A percentile compares a stretch with the other conserved stretches of the same genome.
phyloP scores from a whole-genome alignment of 345 rosid genomes.

The Eucalyptus cladocalyx region DNA sequence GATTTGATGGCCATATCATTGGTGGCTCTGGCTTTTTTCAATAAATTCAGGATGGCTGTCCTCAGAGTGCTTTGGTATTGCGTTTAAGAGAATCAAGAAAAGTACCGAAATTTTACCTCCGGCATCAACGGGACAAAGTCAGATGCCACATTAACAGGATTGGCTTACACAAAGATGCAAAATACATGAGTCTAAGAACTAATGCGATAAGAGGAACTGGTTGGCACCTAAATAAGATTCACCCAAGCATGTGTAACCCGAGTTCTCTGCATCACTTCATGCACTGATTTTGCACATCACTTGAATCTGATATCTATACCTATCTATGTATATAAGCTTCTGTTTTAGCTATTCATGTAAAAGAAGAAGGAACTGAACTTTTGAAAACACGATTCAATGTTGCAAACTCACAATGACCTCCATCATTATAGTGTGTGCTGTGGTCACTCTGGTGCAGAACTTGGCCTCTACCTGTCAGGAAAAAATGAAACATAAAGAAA shows the following conservation, averaged over 20 bases:
- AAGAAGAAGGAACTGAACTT: not conserved
- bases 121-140: not conserved
- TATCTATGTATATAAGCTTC: not conserved
- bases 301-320: not conserved
- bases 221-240: not conserved
- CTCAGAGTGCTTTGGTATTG: not conserved
- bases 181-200: not conserved
- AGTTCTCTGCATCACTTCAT: not conserved
- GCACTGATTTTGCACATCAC: not conserved
- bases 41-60: not conserved
- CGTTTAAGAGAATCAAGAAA: not conserved
- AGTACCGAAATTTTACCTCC: not conserved
- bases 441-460: not conserved
- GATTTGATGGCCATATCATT: not conserved
- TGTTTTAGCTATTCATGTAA: not conserved
- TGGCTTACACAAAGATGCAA: not conserved
- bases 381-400: not conserved
- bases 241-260: too few species aligned
- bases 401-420: not conserved
- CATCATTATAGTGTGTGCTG: not conserved
- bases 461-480: not conserved
- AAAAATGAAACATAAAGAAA: not conserved
- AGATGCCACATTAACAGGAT: not conserved
- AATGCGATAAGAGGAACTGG: not conserved
- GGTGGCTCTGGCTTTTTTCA: not conserved